phyloP scores from a whole-genome alignment of 495 filamentous ascomycete genomes.

The Usnea hakonensis region DNA sequence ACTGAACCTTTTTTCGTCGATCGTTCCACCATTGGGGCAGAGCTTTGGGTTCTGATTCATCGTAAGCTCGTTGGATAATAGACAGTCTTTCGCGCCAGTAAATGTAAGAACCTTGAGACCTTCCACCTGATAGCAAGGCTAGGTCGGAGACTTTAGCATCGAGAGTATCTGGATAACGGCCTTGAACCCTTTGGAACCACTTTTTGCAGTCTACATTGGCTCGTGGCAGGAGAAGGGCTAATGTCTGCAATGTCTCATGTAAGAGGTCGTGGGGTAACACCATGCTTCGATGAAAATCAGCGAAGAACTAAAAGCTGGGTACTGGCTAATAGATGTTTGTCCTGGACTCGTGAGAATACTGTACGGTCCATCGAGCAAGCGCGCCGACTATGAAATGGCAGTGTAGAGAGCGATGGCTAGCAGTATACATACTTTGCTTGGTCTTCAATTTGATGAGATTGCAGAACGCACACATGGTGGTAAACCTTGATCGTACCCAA shows the following conservation, averaged over 20 bases:
- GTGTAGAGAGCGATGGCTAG: neutral
- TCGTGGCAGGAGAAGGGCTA: slow-evolving; percentile 39
- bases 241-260: slow-evolving; percentile 36
- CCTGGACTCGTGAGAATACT: neutral
- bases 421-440: neutral
- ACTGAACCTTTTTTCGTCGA: slow-evolving; percentile 40
- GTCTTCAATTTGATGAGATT: neutral
- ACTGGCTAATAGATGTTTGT: neutral
- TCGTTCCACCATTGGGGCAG: slow-evolving; percentile 45
- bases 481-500: slow-evolving; percentile 35
- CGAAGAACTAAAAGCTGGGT: neutral
- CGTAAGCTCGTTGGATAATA: slow-evolving; percentile 42
- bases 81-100: slow-evolving; percentile 44
- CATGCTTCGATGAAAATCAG: neutral
- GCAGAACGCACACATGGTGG: slow-evolving; percentile 30
- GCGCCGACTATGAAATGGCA: neutral
- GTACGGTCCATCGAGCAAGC: neutral
- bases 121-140: slow-evolving; percentile 23
- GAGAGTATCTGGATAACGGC: slow-evolving; percentile 10
- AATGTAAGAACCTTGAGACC: slow-evolving; percentile 35
- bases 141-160: slow-evolving; percentile 22
- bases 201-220: slow-evolving; percentile 20
- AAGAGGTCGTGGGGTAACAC: slow-evolving; percentile 22
- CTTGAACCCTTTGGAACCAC: slow-evolving; percentile 24
- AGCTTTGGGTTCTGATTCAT: slow-evolving; percentile 38